These are phyloP conservation scores for Epichloe brachyelytri DNA, from an alignment of 2,329 filamentous ascomycete species.

Conservation along the genomic window DNA sequence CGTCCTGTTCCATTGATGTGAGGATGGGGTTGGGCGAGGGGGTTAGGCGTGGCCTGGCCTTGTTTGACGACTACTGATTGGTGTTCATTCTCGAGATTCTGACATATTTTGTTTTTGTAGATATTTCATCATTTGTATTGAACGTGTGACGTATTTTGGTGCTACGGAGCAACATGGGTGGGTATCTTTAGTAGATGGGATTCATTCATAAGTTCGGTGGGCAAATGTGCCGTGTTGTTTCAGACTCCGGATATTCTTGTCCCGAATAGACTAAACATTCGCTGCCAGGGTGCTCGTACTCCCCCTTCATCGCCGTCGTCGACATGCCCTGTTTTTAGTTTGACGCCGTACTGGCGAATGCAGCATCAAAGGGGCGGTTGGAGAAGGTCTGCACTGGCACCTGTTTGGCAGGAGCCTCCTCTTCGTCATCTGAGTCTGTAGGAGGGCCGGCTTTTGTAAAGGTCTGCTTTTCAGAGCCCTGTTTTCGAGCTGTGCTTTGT, in stretches of 20 bases:
- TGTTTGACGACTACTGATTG: no score
- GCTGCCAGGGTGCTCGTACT: slow-evolving; percentile 41
- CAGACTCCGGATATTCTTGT: slow-evolving; percentile 36
- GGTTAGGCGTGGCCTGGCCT: no score
- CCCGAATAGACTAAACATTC: slow-evolving; percentile 51
- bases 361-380: slow-evolving; percentile 57
- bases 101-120: no score
- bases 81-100: no score
- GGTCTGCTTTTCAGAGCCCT: slow-evolving; percentile 1
- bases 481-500: slow-evolving; percentile 27
- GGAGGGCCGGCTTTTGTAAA: not conserved
- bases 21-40: no score
- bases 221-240: not conserved
- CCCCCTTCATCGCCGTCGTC: slow-evolving; percentile 35
- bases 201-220: not conserved
- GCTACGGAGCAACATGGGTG: not conserved
- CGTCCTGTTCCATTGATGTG: no score
- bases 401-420: not conserved
- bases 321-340: slow-evolving; percentile 32
- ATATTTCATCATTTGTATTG: no score
- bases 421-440: slow-evolving; percentile 8
- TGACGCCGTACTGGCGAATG: slow-evolving; percentile 57
- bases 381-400: slow-evolving; percentile 16
- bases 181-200: not conserved
- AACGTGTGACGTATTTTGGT: no score